Percentiles rank a stretch among this genome's conserved stretches.
Evolutionary conservation across 441 rosid species (phyloP).

Genomic region (Gossypium schwendimanii): DNA sequence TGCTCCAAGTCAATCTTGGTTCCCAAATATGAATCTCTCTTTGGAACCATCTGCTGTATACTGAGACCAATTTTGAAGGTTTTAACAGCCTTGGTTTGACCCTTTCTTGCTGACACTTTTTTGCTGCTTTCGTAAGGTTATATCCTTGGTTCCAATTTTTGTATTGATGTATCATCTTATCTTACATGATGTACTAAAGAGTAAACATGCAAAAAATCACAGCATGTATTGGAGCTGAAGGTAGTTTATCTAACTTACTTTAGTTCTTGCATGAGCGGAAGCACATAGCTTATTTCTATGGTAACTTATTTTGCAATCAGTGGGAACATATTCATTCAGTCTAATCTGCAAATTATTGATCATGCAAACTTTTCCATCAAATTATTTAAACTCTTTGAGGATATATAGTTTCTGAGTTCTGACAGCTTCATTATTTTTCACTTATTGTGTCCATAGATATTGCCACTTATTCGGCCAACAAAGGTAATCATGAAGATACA

Average conservation of each 20-base stretch:
- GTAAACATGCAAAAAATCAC: neutral
- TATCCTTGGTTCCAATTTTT: neutral
- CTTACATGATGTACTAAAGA: neutral
- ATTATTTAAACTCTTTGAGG: neutral
- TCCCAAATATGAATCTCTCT: neutral
- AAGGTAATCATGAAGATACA: slow-evolving; percentile 60
- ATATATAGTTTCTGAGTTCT: slow-evolving; percentile 1
- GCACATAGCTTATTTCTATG: neutral
- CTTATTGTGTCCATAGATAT: slow-evolving; percentile 46
- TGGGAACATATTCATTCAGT: neutral
- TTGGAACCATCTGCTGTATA: neutral
- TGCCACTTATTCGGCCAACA: slow-evolving; percentile 78
- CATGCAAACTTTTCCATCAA: neutral
- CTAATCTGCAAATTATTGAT: neutral
- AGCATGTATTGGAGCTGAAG: neutral
- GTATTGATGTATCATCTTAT: neutral
- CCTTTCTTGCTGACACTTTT: neutral
- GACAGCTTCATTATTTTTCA: neutral
- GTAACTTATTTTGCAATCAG: neutral
- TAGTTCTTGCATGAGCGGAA: neutral
- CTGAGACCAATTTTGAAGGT: slow-evolving; percentile 3
- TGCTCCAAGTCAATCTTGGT: neutral
- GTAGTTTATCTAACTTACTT: neutral
- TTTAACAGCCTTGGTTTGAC: neutral
- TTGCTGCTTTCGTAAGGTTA: neutral